These are phyloP conservation scores for Quercus ilex DNA, from an alignment of 306 rosid species.

Conservation along the genomic window DNA sequence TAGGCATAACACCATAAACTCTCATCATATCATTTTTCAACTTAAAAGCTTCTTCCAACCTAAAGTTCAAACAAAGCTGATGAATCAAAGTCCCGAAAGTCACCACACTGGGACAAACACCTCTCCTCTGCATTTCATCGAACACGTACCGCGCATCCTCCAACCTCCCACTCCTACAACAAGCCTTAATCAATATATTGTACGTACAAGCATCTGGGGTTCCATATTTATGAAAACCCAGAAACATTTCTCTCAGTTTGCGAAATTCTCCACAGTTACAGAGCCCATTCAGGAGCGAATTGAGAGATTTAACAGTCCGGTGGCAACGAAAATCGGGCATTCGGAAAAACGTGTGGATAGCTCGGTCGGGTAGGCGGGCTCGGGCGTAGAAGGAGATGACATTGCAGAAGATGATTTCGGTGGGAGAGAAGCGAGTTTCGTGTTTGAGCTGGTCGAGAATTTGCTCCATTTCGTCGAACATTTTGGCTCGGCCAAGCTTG, in stretches of 20 bases:
- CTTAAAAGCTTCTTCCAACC: slow-evolving; percentile 42
- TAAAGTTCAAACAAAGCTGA: slow-evolving; percentile 40
- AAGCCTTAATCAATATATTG: slow-evolving; percentile 57
- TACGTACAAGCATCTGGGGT: slow-evolving; percentile 61
- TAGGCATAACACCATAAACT: slow-evolving; percentile 36
- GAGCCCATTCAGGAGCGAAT: slow-evolving; percentile 57
- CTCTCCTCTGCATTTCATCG: slow-evolving; percentile 51
- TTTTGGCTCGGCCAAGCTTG: slow-evolving; percentile 74
- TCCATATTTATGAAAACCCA: slow-evolving; percentile 16
- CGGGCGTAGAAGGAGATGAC: slow-evolving; percentile 64
- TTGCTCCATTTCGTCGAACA: slow-evolving; percentile 71
- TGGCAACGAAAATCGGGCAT: slow-evolving; percentile 50
- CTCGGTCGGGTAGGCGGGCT: slow-evolving; percentile 56
- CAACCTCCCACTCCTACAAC: slow-evolving; percentile 12
- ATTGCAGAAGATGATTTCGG: slow-evolving; percentile 67
- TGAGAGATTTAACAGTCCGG: slow-evolving; percentile 53
- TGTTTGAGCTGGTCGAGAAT: slow-evolving; percentile 48
- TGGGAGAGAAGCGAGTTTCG: slow-evolving; percentile 45
- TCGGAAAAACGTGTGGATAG: slow-evolving; percentile 47
- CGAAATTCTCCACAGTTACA: slow-evolving; percentile 41
- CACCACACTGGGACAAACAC: slow-evolving; percentile 35
- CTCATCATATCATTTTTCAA: slow-evolving; percentile 52
- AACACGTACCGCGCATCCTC: slow-evolving; percentile 44
- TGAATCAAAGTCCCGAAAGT: slow-evolving; percentile 58
- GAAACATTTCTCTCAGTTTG: slow-evolving; percentile 22